Base-by-base conservation (phyloP, 1,284 basidiomycete species). In the Vanrija sp. region DNA sequence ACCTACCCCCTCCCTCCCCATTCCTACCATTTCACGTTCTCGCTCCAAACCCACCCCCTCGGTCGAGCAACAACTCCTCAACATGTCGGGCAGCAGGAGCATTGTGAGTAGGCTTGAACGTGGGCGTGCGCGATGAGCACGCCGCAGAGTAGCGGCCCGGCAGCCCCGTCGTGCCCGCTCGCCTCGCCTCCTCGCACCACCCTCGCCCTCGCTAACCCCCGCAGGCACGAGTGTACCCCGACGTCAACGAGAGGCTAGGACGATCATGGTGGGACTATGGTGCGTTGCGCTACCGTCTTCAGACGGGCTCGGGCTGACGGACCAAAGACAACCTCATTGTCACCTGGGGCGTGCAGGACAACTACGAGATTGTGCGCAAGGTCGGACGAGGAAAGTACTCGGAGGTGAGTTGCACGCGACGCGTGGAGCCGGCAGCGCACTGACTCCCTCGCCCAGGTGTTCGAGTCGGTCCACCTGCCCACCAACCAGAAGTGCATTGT, bases 301-400 rank as follows among this genome's bases (percentile, higher is more conserved):
- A 20, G 16, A 31, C 39, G 25, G 45, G 20, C 42, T 39, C 19
- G 41, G 23, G 12, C 41, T 49, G 41, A 49, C 20, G 8, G 0
- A 9, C 67, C n/a, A n/a, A n/a, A 86, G 91, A 95, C 80, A 92
- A 92, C 74, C 80, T 95, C 19, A 88, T 91, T 73, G 89, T 95
- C 18, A 88, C 91, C 63, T 95, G 92, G 91, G 91, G 91, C 50
- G 83, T 86, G 4, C 96, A 98, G 78, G 95, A 98, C 78, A 90
- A 96, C 77, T 98, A 98, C 71, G 95, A 98, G 79, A 96, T 98
- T 69, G 89, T 98, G 37, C 83, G 92, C 60, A 98, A 97, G 78
- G 93, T 98, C 12, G 95, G 95, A 24, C 80, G 95, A 54, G 95
- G 95, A 59, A 98, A 98, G 76, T 95, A 95, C 75, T 93, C 89